These are phyloP conservation scores for Arthrobotrys iridis DNA, from an alignment of 2,329 filamentous ascomycete genomes.

Conservation along the genomic window DNA sequence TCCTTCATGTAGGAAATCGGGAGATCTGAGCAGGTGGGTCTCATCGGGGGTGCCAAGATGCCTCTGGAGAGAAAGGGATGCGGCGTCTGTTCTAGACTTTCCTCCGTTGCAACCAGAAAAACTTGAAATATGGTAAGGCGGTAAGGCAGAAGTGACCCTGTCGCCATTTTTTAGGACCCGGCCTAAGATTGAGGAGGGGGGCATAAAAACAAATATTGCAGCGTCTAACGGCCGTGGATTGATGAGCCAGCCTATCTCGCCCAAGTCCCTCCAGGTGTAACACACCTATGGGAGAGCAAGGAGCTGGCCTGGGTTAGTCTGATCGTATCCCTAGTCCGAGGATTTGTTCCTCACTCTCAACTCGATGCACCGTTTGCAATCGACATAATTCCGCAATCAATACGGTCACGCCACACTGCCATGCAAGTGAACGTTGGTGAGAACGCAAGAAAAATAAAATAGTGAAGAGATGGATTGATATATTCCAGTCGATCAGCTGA, in stretches of 20 bases:
- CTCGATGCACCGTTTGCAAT: constrained; percentile 11
- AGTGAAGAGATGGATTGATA: not conserved
- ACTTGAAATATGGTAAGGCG: constrained; percentile 7
- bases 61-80: not conserved
- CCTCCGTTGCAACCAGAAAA: not conserved
- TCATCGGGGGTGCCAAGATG: not conserved
- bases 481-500: not conserved
- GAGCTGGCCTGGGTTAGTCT: constrained; percentile 10
- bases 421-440: not conserved
- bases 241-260: not conserved
- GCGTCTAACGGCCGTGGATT: too few species aligned
- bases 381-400: not conserved
- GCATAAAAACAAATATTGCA: not conserved
- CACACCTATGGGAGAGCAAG: not conserved
- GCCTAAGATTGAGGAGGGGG: too few species aligned
- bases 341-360: not conserved
- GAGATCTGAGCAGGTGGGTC: not conserved
- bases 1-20: not conserved
- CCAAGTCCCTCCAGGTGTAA: not conserved
- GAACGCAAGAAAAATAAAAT: not conserved
- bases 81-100: constrained; percentile 5
- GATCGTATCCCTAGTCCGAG: not conserved
- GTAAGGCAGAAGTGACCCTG: not conserved
- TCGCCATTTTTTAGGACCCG: not conserved
- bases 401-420: constrained; percentile 4